Evolutionary conservation across 2,329 filamentous ascomycete genomes (phyloP).

Genomic region (Colletotrichum zoysiae): DNA sequence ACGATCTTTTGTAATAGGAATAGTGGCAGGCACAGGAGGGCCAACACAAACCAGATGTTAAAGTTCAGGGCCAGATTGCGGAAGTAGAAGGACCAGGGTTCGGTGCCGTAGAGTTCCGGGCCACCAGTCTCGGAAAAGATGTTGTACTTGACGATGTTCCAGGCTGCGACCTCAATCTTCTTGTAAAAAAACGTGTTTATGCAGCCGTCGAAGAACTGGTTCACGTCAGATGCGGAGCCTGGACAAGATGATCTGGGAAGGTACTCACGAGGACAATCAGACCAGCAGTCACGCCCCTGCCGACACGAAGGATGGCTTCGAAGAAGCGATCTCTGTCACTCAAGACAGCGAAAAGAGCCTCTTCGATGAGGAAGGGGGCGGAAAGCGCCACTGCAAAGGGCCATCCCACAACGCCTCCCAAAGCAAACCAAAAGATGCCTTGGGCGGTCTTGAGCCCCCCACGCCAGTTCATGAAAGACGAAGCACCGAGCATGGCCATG

Average conservation of each 20-base stretch:
- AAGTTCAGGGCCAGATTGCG: conserved; percentile 94
- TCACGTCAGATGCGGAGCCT: conserved; percentile 34
- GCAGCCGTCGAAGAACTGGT: conserved; percentile 74
- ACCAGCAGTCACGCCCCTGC: conserved; percentile 76
- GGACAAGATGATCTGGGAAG: not conserved
- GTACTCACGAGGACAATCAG: conserved; percentile 75
- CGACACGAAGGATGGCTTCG: conserved; percentile 70
- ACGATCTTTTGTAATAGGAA: conserved; percentile 79
- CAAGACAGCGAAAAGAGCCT: conserved; percentile 70
- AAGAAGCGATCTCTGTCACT: conserved; percentile 70
- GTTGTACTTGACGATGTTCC: conserved; percentile 97
- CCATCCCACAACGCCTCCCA: conserved; percentile 91
- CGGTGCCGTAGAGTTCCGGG: conserved; percentile 93
- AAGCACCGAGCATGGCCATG: conserved; percentile 84
- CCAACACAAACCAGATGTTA: conserved; percentile 91
- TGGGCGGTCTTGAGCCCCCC: conserved; percentile 82
- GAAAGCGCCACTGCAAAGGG: conserved; percentile 90
- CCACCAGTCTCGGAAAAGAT: conserved; percentile 86
- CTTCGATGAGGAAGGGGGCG: conserved; percentile 84
- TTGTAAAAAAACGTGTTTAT: conserved; percentile 90
- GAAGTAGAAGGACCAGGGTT: conserved; percentile 97
- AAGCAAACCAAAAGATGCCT: conserved; percentile 91
- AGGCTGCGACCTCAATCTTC: conserved; percentile 80
- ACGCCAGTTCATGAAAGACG: conserved; percentile 91
- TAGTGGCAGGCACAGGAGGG: conserved; percentile 79